phyloP scores from a whole-genome alignment of 768 basidiomycete genomes.

The Leucogyrophana mollusca region DNA sequence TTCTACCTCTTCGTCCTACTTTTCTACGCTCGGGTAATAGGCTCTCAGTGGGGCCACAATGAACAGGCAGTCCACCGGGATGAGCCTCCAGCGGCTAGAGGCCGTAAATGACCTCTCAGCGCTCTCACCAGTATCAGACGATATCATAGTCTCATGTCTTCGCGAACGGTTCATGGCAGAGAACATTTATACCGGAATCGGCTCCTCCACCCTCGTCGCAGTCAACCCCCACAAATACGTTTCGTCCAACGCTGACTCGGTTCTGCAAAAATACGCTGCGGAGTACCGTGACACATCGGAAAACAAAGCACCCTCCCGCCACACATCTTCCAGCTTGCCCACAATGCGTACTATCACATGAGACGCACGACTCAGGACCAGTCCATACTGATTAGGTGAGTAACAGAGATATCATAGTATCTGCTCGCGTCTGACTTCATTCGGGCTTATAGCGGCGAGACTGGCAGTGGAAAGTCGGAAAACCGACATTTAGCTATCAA shows the following conservation, averaged over 20 bases:
- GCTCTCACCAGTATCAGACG: conserved; percentile 72
- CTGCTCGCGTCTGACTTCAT: neutral
- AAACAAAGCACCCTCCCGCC: conserved; percentile 66
- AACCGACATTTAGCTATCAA: conserved; percentile 89
- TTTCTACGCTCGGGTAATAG: conserved; percentile 3
- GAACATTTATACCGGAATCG: conserved; percentile 74
- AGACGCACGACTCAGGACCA: conserved; percentile 92
- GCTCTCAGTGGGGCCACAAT: conserved; percentile 10
- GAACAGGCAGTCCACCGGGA: conserved; percentile 45
- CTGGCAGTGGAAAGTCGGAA: conserved; percentile 93
- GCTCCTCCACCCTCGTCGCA: conserved; percentile 73
- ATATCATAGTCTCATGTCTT: conserved; percentile 80
- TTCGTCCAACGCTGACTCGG: conserved; percentile 75
- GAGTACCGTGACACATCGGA: conserved; percentile 78
- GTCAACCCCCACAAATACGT: conserved; percentile 95
- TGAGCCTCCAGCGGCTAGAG: conserved; percentile 65
- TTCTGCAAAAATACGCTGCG: conserved; percentile 82
- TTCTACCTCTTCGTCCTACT: neutral
- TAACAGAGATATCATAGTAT: conserved; percentile 6
- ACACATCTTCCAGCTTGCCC: conserved; percentile 90
- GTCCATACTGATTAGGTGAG: conserved; percentile 80
- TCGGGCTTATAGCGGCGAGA: conserved; percentile 68
- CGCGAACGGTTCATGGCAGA: conserved; percentile 87
- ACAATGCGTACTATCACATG: conserved; percentile 96
- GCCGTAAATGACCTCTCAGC: conserved; percentile 66